A percentile compares a stretch with the other conserved stretches of the same genome.
Conservation (phyloP, 495 filamentous ascomycete genomes). For the Penicillium samsonianum region DNA sequence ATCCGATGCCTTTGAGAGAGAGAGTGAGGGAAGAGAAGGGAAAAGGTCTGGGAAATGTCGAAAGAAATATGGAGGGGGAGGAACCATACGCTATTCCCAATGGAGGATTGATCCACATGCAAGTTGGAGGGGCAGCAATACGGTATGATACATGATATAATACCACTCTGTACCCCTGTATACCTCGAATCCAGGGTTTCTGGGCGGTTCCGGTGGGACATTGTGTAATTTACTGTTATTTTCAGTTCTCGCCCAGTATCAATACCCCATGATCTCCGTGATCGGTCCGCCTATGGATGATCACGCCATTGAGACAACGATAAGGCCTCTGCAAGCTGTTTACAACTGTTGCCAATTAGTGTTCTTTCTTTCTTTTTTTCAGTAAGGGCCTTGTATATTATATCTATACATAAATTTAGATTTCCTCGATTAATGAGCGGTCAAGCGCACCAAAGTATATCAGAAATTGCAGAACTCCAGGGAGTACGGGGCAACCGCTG, state of each 20-base stretch:
- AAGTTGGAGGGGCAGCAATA: constrained; percentile 28
- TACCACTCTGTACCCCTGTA: neutral
- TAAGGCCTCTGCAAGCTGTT: constrained; percentile 4
- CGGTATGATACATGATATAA: neutral
- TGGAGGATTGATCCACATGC: constrained; percentile 8
- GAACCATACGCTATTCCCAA: constrained; percentile 23
- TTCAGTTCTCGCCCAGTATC: neutral
- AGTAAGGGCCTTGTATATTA: neutral
- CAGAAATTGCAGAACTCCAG: neutral
- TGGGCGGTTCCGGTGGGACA: neutral
- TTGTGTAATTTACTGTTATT: constrained; percentile 11
- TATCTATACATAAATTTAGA: neutral
- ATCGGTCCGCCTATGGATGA: constrained; percentile 5
- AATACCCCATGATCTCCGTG: constrained; percentile 12
- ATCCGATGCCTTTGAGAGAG: constrained; percentile 30
- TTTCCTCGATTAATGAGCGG: neutral
- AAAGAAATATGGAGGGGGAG: constrained; percentile 37
- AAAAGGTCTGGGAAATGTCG: constrained; percentile 25
- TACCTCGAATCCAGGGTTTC: neutral
- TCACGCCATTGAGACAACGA: constrained; percentile 14
- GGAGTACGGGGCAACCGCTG: constrained; percentile 4
- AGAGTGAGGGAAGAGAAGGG: constrained; percentile 20
- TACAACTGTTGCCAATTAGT: constrained; percentile 1
- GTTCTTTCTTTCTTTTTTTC: neutral
- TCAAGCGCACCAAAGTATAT: neutral